A percentile compares a stretch with the other conserved stretches of the same genome.
phyloP scores from a whole-genome alignment of 306 rosid genomes.

The Ziziphus jujuba region DNA sequence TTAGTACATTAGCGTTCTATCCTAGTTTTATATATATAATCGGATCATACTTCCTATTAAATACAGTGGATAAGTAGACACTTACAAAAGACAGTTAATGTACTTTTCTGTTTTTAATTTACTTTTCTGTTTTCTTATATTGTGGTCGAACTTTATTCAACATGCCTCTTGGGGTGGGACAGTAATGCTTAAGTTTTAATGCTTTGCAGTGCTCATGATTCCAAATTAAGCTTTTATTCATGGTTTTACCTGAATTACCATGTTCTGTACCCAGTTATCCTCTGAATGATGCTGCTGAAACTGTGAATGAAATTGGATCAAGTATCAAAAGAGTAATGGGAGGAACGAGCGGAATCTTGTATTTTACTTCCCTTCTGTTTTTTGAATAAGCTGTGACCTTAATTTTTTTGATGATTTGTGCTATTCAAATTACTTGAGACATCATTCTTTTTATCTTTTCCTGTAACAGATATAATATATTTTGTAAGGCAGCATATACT shows the following conservation, averaged over 20 bases:
- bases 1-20: too few relatives aligned
- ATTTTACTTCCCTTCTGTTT: conserved; percentile 35
- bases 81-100: too few relatives aligned
- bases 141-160: neutral
- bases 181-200: neutral
- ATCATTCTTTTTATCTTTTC: neutral
- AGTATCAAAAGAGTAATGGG: conserved; percentile 88
- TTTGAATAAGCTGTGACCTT: conserved; percentile 17
- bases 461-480: conserved; percentile 61
- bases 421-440: neutral
- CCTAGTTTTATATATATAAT: too few relatives aligned
- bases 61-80: too few relatives aligned
- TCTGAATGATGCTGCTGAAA: conserved; percentile 87
- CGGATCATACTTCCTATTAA: too few relatives aligned
- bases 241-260: conserved; percentile 30
- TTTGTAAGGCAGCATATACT: conserved; percentile 75
- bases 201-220: conserved; percentile 16
- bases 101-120: too few relatives aligned
- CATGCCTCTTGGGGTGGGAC: neutral
- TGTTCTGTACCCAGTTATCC: conserved; percentile 68
- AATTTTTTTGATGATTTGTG: conserved; percentile 7
- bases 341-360: conserved; percentile 96
- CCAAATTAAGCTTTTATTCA: conserved; percentile 16
- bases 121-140: neutral
- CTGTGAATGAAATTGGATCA: conserved; percentile 77